phyloP scores from a whole-genome alignment of 768 basidiomycete species.

The Cyclocybe aegerita region DNA sequence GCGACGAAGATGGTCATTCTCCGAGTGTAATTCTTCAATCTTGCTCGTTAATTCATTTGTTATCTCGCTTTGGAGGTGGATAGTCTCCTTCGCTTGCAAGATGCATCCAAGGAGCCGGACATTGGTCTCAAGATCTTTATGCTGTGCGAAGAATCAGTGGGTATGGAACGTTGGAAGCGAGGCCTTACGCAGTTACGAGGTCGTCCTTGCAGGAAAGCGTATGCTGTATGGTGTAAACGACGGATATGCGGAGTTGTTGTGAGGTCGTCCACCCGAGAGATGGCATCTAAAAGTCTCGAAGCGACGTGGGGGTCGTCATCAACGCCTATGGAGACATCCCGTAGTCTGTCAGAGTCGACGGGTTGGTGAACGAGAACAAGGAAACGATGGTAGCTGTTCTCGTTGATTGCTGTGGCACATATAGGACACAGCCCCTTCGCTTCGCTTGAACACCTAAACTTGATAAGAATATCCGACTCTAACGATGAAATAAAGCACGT shows the following conservation, averaged over 20 bases:
- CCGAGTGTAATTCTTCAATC: neutral
- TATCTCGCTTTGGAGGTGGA: slow-evolving; percentile 2
- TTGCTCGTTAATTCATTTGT: slow-evolving; percentile 1
- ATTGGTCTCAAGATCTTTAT: slow-evolving; percentile 7
- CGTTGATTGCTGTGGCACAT: slow-evolving; percentile 3
- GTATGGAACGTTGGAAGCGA: too few relatives aligned
- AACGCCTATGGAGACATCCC: neutral
- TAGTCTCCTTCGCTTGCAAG: slow-evolving; percentile 5
- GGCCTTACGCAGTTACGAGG: slow-evolving; percentile 7
- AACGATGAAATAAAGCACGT: slow-evolving; percentile 14
- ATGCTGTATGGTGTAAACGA: neutral
- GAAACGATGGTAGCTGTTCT: neutral
- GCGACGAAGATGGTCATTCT: neutral
- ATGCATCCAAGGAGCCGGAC: slow-evolving; percentile 4
- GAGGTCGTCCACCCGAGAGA: neutral
- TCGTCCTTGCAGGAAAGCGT: slow-evolving; percentile 1
- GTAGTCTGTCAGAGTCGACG: neutral
- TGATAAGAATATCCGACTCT: neutral
- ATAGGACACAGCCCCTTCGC: neutral
- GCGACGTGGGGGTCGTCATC: neutral
- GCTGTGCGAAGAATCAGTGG: neutral
- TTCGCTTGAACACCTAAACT: slow-evolving; percentile 4
- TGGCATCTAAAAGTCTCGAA: slow-evolving; percentile 1
- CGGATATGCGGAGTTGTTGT: slow-evolving; percentile 1
- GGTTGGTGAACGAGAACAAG: neutral